Evolutionary conservation across 1,284 basidiomycete species (phyloP).

Genomic region (Leccinum subrobustum): DNA sequence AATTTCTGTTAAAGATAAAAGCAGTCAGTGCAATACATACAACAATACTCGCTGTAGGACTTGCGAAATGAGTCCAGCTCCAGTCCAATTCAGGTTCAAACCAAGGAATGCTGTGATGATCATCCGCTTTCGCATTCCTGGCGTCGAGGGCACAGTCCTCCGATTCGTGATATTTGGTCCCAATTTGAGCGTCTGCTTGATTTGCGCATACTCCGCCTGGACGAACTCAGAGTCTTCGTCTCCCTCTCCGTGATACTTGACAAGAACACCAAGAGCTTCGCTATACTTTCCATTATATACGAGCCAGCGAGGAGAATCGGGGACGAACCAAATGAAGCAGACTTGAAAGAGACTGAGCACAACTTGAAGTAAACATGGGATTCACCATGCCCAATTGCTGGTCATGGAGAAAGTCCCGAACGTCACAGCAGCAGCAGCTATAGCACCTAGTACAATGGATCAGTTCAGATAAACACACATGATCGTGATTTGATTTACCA

Average conservation of each 20-base stretch:
- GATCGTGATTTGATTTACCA: background rate
- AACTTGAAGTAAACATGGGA: background rate
- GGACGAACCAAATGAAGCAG: background rate
- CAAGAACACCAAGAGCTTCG: background rate
- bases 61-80: background rate
- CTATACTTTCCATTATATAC: background rate
- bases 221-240: background rate
- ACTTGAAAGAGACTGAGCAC: background rate
- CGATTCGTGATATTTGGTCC: background rate
- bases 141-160: background rate
- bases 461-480: background rate
- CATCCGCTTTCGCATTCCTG: background rate
- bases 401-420: background rate
- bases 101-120: background rate
- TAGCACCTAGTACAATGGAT: background rate
- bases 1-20: background rate
- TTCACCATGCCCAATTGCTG: background rate
- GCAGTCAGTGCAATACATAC: background rate
- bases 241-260: background rate
- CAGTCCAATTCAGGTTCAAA: background rate
- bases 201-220: background rate
- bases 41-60: background rate
- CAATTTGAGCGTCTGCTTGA: background rate
- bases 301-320: background rate
- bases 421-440: background rate